These are phyloP conservation scores for Jamesozyma rosinii DNA, from an alignment of 805 yeast species.

Conservation along the genomic window DNA sequence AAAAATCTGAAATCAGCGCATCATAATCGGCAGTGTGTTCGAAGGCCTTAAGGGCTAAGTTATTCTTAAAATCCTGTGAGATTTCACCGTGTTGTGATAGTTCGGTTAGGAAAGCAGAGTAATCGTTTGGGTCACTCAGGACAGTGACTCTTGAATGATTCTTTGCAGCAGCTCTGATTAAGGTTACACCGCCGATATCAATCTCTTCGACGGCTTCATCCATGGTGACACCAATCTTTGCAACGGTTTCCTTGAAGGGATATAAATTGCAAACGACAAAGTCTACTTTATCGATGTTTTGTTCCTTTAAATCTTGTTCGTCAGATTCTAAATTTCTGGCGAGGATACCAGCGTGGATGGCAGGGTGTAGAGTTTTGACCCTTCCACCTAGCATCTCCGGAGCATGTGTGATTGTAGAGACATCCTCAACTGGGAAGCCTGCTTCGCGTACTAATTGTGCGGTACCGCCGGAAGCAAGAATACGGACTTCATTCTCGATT, in stretches of 20 bases:
- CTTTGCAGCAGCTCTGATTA: slow-evolving; percentile 97
- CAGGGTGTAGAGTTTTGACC: slow-evolving; percentile 97
- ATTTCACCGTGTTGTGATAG: slow-evolving; percentile 60
- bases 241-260: slow-evolving; percentile 95
- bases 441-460: slow-evolving; percentile 91
- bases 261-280: slow-evolving; percentile 94
- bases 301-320: slow-evolving; percentile 77
- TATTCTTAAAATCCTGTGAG: slow-evolving; percentile 64
- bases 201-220: slow-evolving; percentile 98
- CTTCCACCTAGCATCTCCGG: slow-evolving; percentile 99
- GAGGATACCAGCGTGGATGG: slow-evolving; percentile 94
- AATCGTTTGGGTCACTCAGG: slow-evolving; percentile 89
- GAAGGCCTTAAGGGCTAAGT: slow-evolving; percentile 88
- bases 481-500: slow-evolving; percentile 76
- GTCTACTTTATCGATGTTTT: slow-evolving; percentile 92
- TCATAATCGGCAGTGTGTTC: slow-evolving; percentile 98
- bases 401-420: slow-evolving; percentile 89
- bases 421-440: slow-evolving; percentile 96
- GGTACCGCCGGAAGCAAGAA: slow-evolving; percentile 96
- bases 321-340: slow-evolving; percentile 90
- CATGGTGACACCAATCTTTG: slow-evolving; percentile 89
- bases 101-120: slow-evolving; percentile 78
- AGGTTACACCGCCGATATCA: slow-evolving; percentile 96
- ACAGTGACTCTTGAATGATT: slow-evolving; percentile 95
- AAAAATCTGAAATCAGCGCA: slow-evolving; percentile 89